A percentile compares a stretch with the other conserved stretches of the same genome.
Evolutionary conservation across 306 rosid species (phyloP).

Genomic region (Rosa chinensis): DNA sequence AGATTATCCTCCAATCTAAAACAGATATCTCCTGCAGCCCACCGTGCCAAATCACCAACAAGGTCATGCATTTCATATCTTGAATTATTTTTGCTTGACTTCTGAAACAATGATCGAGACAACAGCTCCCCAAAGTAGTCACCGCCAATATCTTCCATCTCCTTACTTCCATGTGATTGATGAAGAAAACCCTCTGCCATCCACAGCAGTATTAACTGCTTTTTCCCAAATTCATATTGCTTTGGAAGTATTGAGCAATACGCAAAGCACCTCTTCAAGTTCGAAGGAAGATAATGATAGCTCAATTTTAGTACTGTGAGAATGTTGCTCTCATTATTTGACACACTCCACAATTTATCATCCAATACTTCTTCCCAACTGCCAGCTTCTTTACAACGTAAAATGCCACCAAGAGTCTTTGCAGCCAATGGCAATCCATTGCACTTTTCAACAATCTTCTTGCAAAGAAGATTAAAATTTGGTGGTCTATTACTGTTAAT

Average conservation of each 20-base stretch:
- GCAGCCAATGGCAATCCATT: constrained; percentile 32
- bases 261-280: constrained; percentile 39
- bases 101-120: too few relatives aligned
- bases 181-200: constrained; percentile 36
- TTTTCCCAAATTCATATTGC: constrained; percentile 18
- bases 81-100: too few relatives aligned
- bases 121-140: too few relatives aligned
- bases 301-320: constrained; percentile 27
- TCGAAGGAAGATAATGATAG: constrained; percentile 20
- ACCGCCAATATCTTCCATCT: neutral
- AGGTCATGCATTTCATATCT: too few relatives aligned
- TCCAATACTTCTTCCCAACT: constrained; percentile 24
- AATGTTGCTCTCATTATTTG: neutral
- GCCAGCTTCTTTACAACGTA: neutral
- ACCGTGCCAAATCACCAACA: too few relatives aligned
- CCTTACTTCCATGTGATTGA: neutral
- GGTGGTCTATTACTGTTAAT: neutral
- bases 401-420: constrained; percentile 31
- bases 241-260: constrained; percentile 36
- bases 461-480: neutral
- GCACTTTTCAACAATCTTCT: constrained; percentile 28
- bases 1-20: too few relatives aligned
- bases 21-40: too few relatives aligned
- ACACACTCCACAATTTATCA: constrained; percentile 23
- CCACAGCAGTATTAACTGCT: constrained; percentile 27